A percentile compares a stretch with the other conserved stretches of the same genome.
Evolutionary conservation across 257 asterid genomes (phyloP).

Genomic region (Salvia miltiorrhiza): DNA sequence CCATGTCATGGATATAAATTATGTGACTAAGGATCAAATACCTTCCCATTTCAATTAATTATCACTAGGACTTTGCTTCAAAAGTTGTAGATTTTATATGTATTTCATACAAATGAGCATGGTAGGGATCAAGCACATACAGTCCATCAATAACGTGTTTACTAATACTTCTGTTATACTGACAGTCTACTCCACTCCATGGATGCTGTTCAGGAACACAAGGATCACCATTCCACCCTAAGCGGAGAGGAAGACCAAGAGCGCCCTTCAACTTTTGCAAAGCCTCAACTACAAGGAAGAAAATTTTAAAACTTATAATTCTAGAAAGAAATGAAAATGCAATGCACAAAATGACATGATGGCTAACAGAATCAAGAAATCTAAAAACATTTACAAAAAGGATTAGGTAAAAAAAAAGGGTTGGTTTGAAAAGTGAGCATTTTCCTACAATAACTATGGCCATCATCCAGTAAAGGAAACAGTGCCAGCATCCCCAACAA

Average conservation of each 20-base stretch:
- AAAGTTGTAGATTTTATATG: neutral
- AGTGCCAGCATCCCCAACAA: neutral
- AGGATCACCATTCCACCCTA: constrained; percentile 99
- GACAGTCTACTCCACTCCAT: constrained; percentile 97
- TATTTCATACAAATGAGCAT: neutral
- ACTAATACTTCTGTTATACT: constrained; percentile 52
- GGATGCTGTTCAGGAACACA: constrained; percentile 98
- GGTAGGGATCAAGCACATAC: constrained; percentile 54
- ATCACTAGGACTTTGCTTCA: no score
- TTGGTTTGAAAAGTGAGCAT: neutral
- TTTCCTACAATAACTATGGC: neutral
- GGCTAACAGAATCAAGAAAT: neutral
- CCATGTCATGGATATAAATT: neutral
- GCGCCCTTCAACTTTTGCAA: constrained; percentile 68
- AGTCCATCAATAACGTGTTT: constrained; percentile 93
- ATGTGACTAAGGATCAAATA: neutral
- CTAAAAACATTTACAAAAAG: neutral
- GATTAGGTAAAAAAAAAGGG: neutral
- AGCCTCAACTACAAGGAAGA: constrained; percentile 54
- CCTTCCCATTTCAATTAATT: no score
- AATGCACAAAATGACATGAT: neutral
- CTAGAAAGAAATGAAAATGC: neutral
- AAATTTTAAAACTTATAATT: neutral
- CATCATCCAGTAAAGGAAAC: neutral
- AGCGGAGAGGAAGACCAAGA: constrained; percentile 94